These are phyloP conservation scores for Termitomyces sp. DNA, from an alignment of 768 basidiomycete species.

Conservation along the genomic window DNA sequence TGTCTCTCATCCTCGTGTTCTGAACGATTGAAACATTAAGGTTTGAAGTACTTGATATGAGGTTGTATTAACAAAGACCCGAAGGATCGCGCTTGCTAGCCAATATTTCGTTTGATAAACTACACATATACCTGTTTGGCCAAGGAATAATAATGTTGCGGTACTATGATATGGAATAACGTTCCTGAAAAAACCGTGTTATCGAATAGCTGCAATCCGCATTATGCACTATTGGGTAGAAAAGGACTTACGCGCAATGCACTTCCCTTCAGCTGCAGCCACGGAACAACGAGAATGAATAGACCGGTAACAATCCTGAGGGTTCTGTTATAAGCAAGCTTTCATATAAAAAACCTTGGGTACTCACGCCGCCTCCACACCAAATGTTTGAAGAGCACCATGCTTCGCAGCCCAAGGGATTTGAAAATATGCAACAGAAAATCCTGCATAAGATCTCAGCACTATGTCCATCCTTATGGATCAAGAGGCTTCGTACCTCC, in stretches of 20 bases:
- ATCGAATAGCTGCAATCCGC: neutral
- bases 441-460: slow-evolving; percentile 28
- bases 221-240: neutral
- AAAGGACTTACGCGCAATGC: slow-evolving; percentile 34
- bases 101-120: too few species aligned
- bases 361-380: slow-evolving; percentile 58
- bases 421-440: slow-evolving; percentile 65
- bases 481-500: slow-evolving; percentile 33
- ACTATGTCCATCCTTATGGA: neutral
- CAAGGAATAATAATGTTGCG: too few species aligned
- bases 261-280: slow-evolving; percentile 47
- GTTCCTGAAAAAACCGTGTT: neutral
- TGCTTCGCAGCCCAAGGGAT: slow-evolving; percentile 59
- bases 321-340: neutral
- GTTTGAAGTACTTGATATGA: neutral
- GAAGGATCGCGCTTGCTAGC: too few species aligned
- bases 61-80: neutral
- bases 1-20: slow-evolving; percentile 34
- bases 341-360: neutral
- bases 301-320: slow-evolving; percentile 45
- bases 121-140: too few species aligned
- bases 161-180: slow-evolving; percentile 10
- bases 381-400: slow-evolving; percentile 61
- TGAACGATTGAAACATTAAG: neutral
- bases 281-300: slow-evolving; percentile 49